Evolutionary conservation across 495 filamentous ascomycete genomes (phyloP).

Genomic region (Hypoxylon rickii): DNA sequence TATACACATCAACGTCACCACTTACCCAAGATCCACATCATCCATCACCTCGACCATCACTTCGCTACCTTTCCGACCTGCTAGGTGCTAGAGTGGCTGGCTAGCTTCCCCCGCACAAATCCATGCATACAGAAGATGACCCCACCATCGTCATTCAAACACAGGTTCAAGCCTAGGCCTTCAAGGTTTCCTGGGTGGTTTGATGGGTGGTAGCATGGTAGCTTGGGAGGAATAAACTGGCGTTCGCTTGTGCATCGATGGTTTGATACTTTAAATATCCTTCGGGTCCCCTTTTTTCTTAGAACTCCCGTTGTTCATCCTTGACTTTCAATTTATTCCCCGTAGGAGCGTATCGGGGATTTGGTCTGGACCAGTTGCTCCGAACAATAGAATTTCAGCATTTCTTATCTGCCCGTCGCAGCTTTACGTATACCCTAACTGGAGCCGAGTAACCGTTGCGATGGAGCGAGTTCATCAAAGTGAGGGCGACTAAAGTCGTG

Average conservation of each 20-base stretch:
- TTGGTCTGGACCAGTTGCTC: not conserved
- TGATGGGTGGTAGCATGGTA: too few species aligned
- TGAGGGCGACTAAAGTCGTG: slow-evolving; percentile 25
- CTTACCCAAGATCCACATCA: slow-evolving; percentile 1
- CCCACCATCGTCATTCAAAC: slow-evolving; percentile 30
- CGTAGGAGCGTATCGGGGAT: not conserved
- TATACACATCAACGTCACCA: slow-evolving; percentile 25
- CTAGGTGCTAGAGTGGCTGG: too few species aligned
- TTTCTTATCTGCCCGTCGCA: not conserved
- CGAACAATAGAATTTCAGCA: not conserved
- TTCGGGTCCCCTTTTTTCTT: not conserved
- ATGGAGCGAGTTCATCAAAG: slow-evolving; percentile 51
- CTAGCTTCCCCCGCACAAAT: slow-evolving; percentile 25
- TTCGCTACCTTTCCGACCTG: not conserved
- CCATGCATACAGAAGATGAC: slow-evolving; percentile 9
- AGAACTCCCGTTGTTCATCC: not conserved
- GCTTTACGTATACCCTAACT: not conserved
- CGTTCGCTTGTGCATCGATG: slow-evolving; percentile 5
- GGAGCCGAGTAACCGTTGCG: slow-evolving; percentile 8
- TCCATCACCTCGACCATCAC: too few species aligned
- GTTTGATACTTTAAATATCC: slow-evolving; percentile 13
- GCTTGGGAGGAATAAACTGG: too few species aligned
- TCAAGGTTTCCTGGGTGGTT: slow-evolving; percentile 2
- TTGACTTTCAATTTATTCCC: not conserved
- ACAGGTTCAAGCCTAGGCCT: not conserved